phyloP scores from a whole-genome alignment of 1,139 yeast genomes.

The Blastobotrys serpentis region DNA sequence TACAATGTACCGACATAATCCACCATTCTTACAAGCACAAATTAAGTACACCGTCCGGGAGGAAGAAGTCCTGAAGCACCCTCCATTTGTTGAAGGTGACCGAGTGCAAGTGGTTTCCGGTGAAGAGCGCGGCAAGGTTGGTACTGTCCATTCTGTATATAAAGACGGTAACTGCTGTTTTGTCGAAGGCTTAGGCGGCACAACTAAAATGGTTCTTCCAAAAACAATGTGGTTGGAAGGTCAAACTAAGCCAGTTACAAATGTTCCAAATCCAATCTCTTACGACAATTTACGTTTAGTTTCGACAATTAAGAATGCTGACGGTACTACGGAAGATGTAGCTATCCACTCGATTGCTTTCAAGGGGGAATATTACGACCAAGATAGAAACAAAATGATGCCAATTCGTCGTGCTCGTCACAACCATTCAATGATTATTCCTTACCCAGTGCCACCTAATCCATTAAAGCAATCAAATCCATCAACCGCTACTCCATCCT shows the following conservation, averaged over 20 bases:
- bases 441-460: slow-evolving; percentile 83
- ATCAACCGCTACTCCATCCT: slow-evolving; percentile 52
- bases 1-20: slow-evolving; percentile 24
- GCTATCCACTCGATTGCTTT: slow-evolving; percentile 75
- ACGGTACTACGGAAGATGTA: slow-evolving; percentile 56
- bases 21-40: slow-evolving; percentile 30
- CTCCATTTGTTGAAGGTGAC: slow-evolving; percentile 56
- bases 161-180: slow-evolving; percentile 51
- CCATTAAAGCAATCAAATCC: slow-evolving; percentile 57
- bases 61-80: slow-evolving; percentile 24
- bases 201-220: slow-evolving; percentile 57
- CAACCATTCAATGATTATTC: slow-evolving; percentile 67
- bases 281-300: slow-evolving; percentile 71
- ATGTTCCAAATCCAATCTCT: slow-evolving; percentile 56
- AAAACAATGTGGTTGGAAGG: slow-evolving; percentile 71
- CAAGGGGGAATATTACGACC: slow-evolving; percentile 67
- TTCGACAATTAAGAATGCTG: slow-evolving; percentile 67
- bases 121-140: slow-evolving; percentile 66
- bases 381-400: slow-evolving; percentile 67
- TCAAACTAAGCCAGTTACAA: slow-evolving; percentile 65
- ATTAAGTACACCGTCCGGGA: slow-evolving; percentile 28
- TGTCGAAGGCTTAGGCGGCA: slow-evolving; percentile 58
- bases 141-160: slow-evolving; percentile 52
- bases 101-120: slow-evolving; percentile 68
- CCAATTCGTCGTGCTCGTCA: slow-evolving; percentile 74